These are phyloP conservation scores for Symmetrospora coprosmae DNA, from an alignment of 768 basidiomycete species.

Conservation along the genomic window DNA sequence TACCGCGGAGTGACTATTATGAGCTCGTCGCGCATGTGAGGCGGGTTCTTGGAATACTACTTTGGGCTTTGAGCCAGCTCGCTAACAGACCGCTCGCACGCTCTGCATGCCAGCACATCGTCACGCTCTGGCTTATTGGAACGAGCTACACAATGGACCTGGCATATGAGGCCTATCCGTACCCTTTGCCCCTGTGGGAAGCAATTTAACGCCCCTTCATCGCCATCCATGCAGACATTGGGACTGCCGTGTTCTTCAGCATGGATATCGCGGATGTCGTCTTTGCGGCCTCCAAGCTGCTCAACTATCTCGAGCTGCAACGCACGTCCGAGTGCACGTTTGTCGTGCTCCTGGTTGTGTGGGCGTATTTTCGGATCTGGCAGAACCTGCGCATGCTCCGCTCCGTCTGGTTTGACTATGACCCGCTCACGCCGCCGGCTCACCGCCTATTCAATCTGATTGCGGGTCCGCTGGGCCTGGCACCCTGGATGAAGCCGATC, in stretches of 20 bases:
- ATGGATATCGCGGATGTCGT: constrained; percentile 92
- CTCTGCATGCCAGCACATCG: constrained; percentile 49
- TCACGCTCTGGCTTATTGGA: constrained; percentile 89
- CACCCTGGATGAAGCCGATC: constrained; percentile 51
- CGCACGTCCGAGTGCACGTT: constrained; percentile 46
- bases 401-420: constrained; percentile 69
- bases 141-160: constrained; percentile 39
- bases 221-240: constrained; percentile 54
- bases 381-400: constrained; percentile 71
- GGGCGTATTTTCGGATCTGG: constrained; percentile 74
- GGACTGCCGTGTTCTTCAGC: constrained; percentile 80
- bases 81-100: not conserved
- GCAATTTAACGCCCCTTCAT: too few relatives aligned
- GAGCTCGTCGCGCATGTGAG: constrained; percentile 65
- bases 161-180: not conserved
- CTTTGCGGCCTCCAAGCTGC: constrained; percentile 70
- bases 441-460: constrained; percentile 48
- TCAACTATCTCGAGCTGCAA: constrained; percentile 70
- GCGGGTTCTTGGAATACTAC: not conserved
- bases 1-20: constrained; percentile 76
- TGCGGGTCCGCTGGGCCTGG: constrained; percentile 57
- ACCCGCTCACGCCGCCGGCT: constrained; percentile 50
- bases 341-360: constrained; percentile 30
- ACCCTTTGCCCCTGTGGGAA: too few relatives aligned
- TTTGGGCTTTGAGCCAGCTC: not conserved